Percentiles rank a stretch among this genome's conserved stretches.
Evolutionary conservation across 495 filamentous ascomycete species (phyloP).

Genomic region (Hamigera avellanea): DNA sequence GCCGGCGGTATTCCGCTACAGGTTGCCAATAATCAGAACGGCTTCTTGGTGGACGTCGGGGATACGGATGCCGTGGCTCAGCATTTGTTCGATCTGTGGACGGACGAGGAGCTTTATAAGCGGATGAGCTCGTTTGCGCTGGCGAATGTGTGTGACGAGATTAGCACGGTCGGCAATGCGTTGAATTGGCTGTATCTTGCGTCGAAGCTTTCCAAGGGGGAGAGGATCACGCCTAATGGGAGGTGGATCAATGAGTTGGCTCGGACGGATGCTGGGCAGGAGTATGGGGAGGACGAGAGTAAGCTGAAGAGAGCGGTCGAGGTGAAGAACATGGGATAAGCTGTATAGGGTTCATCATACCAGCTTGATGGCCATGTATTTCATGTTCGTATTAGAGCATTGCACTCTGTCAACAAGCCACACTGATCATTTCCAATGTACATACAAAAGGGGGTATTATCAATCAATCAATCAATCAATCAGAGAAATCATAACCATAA

Average conservation of each 20-base stretch:
- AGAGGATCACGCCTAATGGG: slow-evolving; percentile 35
- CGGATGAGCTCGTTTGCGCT: slow-evolving; percentile 58
- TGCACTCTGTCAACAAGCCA: too few species aligned
- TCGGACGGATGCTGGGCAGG: slow-evolving; percentile 49
- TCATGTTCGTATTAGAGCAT: not conserved
- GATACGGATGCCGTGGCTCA: slow-evolving; percentile 63
- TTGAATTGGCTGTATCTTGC: slow-evolving; percentile 69
- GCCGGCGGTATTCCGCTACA: slow-evolving; percentile 79
- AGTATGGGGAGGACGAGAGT: slow-evolving; percentile 49
- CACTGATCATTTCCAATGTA: too few species aligned
- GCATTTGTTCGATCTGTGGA: slow-evolving; percentile 59
- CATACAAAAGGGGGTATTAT: too few species aligned
- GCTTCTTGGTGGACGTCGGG: slow-evolving; percentile 64
- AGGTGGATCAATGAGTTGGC: slow-evolving; percentile 75
- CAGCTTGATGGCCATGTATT: slow-evolving; percentile 2
- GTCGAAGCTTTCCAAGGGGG: slow-evolving; percentile 43
- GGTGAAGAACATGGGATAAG: slow-evolving; percentile 20
- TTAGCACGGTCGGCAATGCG: slow-evolving; percentile 72
- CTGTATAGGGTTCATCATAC: too few species aligned
- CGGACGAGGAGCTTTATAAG: slow-evolving; percentile 48
- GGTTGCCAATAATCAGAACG: slow-evolving; percentile 60
- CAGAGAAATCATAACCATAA: too few species aligned
- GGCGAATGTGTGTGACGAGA: slow-evolving; percentile 65
- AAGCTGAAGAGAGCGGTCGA: slow-evolving; percentile 37
- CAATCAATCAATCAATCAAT: too few species aligned